Base-by-base conservation (phyloP, 1,139 yeast genomes). In the Candida frijolesensis region DNA sequence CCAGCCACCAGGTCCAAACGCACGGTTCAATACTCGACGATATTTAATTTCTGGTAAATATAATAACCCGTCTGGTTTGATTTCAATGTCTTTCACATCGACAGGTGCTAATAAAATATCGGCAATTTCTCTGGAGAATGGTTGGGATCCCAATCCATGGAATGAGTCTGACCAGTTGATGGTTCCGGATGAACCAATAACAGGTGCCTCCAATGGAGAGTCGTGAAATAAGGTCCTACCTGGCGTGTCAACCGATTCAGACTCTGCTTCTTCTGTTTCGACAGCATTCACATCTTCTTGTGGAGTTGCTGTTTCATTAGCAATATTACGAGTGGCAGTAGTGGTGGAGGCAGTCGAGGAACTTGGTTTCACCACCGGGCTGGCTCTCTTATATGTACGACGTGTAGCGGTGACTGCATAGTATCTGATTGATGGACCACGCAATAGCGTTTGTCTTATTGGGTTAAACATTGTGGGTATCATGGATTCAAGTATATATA, bases 11-110 rank as follows among this genome's bases (percentile, higher is more conserved):
- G n/a, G n/a, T 2, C 99, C 99, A 74, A 94, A 92, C 0, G 98
- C 96, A 38, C 79, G 78, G 68, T 92, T 92, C 59, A 94, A 71
- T 33, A 91, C 87, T 45, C 99, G 80, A 55, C 99, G 82, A 65
- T 94, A 94, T 65, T 92, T 91, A 68, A 94, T 94, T 67, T 94
- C 99, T 0, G 99, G 99, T 47, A 94, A 73, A 61, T 90, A 94
- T 12, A 94, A 69, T 48, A 94, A 74, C 15, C 99, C 98, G 66
- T 94, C 99, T 0, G 99, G 98, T 55, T 94, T 94, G 57, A 94
- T 87, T 66, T 94, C 99, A 48, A 94, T 84, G 59, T 94, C 98
- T 30, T 77, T 79, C 5, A 81, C 77, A 1, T 77, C 78, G 18
- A 94, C 63, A 0, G 86, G 82, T 1, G 86, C 81, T 46, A 84